These are phyloP conservation scores for Periconia sp. DNA, from an alignment of 2,329 filamentous ascomycete species.

Conservation along the genomic window DNA sequence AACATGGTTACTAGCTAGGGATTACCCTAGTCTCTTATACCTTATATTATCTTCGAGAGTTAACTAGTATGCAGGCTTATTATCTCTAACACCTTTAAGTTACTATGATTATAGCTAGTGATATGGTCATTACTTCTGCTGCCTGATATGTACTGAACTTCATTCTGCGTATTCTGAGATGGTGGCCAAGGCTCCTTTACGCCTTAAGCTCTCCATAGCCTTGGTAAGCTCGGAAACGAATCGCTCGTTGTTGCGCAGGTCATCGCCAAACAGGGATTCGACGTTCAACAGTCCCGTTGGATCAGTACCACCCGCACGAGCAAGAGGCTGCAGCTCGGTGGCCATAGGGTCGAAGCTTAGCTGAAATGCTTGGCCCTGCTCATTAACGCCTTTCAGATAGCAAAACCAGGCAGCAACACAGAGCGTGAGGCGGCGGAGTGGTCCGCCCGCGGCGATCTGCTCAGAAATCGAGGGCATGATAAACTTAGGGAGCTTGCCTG, in stretches of 20 bases:
- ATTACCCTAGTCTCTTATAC: too few species aligned
- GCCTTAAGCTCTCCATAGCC: slow-evolving; percentile 26
- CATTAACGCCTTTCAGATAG: slow-evolving; percentile 31
- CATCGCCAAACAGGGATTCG: slow-evolving; percentile 32
- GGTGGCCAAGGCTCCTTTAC: slow-evolving; percentile 27
- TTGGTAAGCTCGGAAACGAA: slow-evolving; percentile 32
- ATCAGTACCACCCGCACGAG: slow-evolving; percentile 20
- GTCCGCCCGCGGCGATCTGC: slow-evolving; percentile 30
- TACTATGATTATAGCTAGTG: too few species aligned
- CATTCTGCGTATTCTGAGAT: slow-evolving; percentile 28
- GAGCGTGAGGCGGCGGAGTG: slow-evolving; percentile 30
- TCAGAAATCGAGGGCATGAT: slow-evolving; percentile 38
- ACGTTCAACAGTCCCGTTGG: slow-evolving; percentile 23
- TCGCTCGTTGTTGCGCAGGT: slow-evolving; percentile 31
- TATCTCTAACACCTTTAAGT: too few species aligned
- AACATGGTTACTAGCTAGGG: too few species aligned
- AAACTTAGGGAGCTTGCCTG: slow-evolving; percentile 37
- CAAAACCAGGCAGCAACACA: slow-evolving; percentile 35
- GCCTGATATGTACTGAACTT: too few species aligned
- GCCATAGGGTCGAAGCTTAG: slow-evolving; percentile 34
- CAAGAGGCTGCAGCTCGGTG: slow-evolving; percentile 29
- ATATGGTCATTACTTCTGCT: too few species aligned
- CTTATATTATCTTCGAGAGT: too few species aligned
- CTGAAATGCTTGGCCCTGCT: slow-evolving; percentile 28
- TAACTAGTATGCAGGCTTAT: too few species aligned